Evolutionary conservation across 768 basidiomycete species (phyloP).

Genomic region (Dioszegia aurantiaca): DNA sequence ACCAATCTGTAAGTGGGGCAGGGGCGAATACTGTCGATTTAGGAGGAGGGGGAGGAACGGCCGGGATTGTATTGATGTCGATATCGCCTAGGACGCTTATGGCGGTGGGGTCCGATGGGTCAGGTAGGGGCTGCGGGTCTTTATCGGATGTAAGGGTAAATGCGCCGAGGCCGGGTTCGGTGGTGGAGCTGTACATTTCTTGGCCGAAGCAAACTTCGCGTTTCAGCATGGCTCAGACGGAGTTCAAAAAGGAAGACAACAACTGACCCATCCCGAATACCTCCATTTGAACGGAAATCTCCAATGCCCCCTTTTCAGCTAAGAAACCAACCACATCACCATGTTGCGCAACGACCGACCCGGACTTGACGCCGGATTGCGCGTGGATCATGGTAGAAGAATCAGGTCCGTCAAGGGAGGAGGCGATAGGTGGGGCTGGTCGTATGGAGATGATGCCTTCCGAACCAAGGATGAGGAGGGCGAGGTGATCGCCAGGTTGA

Average conservation of each 20-base stretch:
- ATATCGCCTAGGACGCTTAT: neutral
- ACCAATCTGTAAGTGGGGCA: conserved; percentile 33
- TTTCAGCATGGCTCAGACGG: neutral
- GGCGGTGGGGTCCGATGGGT: neutral
- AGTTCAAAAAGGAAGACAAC: neutral
- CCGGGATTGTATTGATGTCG: neutral
- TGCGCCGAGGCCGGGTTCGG: conserved; percentile 10
- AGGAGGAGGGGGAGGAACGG: neutral
- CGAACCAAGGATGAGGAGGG: conserved; percentile 42
- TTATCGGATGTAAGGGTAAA: conserved; percentile 1
- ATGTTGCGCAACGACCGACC: conserved; percentile 35
- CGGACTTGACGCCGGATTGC: conserved; percentile 2
- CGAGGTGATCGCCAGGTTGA: conserved; percentile 11
- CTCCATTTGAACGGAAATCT: conserved; percentile 27
- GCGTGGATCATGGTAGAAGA: neutral
- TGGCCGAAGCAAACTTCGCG: conserved; percentile 40
- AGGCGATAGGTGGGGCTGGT: neutral
- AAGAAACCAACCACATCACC: conserved; percentile 42
- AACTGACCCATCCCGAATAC: conserved; percentile 47
- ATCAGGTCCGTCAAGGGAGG: neutral
- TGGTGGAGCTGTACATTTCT: conserved; percentile 25
- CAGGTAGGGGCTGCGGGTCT: neutral
- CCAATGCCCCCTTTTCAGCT: conserved; percentile 28
- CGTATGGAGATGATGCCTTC: conserved; percentile 27
- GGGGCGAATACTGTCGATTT: conserved; percentile 17